Evolutionary conservation across 441 rosid species (phyloP).

Genomic region (Corymbia calophylla): DNA sequence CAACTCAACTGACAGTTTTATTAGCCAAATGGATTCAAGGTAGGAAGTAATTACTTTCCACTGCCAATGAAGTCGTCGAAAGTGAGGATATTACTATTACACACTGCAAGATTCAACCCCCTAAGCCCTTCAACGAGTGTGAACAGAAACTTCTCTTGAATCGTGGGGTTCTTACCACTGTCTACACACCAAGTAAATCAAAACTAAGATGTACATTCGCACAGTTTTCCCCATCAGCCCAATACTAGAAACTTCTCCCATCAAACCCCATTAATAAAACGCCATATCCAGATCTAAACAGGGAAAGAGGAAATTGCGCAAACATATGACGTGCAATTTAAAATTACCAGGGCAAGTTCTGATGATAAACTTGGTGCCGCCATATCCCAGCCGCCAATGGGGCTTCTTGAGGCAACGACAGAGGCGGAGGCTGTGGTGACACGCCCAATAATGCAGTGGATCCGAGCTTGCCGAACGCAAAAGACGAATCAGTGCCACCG

Average conservation of each 20-base stretch:
- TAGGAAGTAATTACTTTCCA: no score
- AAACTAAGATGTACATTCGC: no score
- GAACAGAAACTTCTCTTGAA: background rate
- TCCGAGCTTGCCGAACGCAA: rapidly evolving
- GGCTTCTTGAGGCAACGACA: rapidly evolving
- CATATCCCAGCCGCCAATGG: rapidly evolving
- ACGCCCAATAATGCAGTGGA: rapidly evolving
- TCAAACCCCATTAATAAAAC: background rate
- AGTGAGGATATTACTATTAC: background rate
- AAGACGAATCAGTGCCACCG: rapidly evolving
- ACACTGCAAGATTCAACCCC: background rate
- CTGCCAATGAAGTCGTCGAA: background rate
- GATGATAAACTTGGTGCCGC: rapidly evolving
- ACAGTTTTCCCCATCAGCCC: background rate
- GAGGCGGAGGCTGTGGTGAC: rapidly evolving
- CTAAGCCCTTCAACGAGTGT: background rate
- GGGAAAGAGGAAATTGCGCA: no score
- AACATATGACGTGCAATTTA: no score
- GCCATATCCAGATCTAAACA: no score
- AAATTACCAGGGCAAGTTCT: background rate
- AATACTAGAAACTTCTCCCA: background rate
- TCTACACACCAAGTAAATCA: background rate
- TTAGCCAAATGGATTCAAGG: no score
- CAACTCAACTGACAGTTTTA: no score
- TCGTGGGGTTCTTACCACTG: background rate